Base-by-base conservation (phyloP, 192 early-diverging fungal genomes). In the Umbelopsis vinacea region DNA sequence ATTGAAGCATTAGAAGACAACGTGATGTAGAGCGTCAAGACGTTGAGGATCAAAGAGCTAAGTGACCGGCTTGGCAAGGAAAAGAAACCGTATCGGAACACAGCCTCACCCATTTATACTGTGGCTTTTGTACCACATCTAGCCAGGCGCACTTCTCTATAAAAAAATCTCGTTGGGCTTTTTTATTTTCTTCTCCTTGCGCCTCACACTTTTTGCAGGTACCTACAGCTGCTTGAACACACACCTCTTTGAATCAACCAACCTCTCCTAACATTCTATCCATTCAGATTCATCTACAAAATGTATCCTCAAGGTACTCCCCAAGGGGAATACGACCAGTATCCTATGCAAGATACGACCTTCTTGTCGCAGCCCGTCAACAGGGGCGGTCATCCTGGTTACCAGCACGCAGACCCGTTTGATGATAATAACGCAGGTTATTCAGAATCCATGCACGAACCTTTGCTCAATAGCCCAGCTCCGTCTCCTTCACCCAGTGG, bases 291-390 rank as follows among this genome's bases (percentile, higher is more conserved):
- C 48, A 3, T 17, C 48, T 63, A 8, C 26, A 63, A 54, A 6
- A 63, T 63, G 57, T 63, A 63, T 63, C 57, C 57, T 29, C 57
- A n/a, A 6, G 57, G 57, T 37, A 37, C 57, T 29, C 17, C 48
- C 14, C 57, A 11, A 19, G 57, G 57, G 33, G 57, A 63, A 63
- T 63, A 37, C 57, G 57, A 63, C n/a, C 29, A 63, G n/a, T 63
- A 35, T 14, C 57, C 57, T 22, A 37, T 63, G 33, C 57, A 63
- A 63, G 57, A 63, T n/a, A n/a, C 26, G 0, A 35, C 57, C 2
- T 63, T 63, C 57, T 63, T 29, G 33, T 63, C 57, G 19, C 57
- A 26, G 14, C 57, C 57, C 15, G 15, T 63, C 12, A 63, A 63
- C 29, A 63, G 57, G 33, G 57, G 57, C 29, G 29, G 29, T 17